These are phyloP conservation scores for Leccinum subtestaceum DNA, from an alignment of 768 basidiomycete genomes.

Conservation along the genomic window DNA sequence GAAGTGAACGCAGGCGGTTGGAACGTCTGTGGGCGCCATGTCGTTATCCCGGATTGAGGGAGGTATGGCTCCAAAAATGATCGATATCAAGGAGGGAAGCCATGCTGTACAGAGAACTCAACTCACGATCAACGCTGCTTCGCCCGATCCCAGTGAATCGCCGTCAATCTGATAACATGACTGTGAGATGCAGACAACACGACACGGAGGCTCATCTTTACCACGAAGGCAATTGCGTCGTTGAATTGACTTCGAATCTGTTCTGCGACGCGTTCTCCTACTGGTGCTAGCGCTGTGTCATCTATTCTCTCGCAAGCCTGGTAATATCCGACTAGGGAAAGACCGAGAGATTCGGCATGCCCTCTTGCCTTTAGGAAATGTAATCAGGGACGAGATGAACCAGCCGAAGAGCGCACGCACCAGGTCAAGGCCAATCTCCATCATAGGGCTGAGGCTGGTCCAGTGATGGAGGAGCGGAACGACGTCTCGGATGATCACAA, in stretches of 20 bases:
- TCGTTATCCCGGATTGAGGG: slow-evolving; percentile 35
- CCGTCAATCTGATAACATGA: slow-evolving; percentile 52
- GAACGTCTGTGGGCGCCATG: slow-evolving; percentile 48
- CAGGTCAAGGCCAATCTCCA: slow-evolving; percentile 80
- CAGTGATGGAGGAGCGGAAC: slow-evolving; percentile 82
- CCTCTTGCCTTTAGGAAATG: slow-evolving; percentile 46
- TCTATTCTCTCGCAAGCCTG: slow-evolving; percentile 67
- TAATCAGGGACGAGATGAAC: background rate
- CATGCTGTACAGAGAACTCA: background rate
- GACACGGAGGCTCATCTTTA: slow-evolving; percentile 33
- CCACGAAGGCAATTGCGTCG: slow-evolving; percentile 68
- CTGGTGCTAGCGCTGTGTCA: slow-evolving; percentile 58
- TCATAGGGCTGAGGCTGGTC: slow-evolving; percentile 81
- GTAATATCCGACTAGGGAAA: slow-evolving; percentile 70
- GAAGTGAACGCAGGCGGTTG: slow-evolving; percentile 42
- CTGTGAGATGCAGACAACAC: slow-evolving; percentile 7
- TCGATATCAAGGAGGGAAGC: slow-evolving; percentile 5
- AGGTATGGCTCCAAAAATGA: slow-evolving; percentile 47
- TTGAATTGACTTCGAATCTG: slow-evolving; percentile 53
- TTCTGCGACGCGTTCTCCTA: slow-evolving; percentile 60
- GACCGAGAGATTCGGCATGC: slow-evolving; percentile 51
- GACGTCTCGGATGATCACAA: slow-evolving; percentile 57
- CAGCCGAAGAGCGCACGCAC: slow-evolving; percentile 38
- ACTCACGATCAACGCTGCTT: slow-evolving; percentile 59
- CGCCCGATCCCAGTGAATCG: slow-evolving; percentile 48